Evolutionary conservation across 2,329 filamentous ascomycete genomes (phyloP).

Genomic region (Verticillium klebahnii): DNA sequence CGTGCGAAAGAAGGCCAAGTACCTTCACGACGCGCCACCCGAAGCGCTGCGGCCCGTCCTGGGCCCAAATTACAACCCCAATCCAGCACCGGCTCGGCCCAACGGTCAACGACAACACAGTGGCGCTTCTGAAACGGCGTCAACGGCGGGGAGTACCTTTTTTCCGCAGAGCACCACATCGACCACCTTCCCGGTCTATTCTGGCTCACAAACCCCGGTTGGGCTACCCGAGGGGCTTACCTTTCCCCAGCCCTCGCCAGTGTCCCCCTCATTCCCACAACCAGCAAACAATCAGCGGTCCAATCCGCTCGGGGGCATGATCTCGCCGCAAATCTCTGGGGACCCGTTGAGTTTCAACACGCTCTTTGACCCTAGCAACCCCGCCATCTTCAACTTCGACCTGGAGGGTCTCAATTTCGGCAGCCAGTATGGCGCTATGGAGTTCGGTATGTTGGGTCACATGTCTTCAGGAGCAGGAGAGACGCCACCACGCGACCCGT

Average conservation of each 20-base stretch:
- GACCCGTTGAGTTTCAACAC: slow-evolving; percentile 50
- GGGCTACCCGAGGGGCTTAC: slow-evolving; percentile 42
- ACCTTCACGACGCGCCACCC: slow-evolving; percentile 90
- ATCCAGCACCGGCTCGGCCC: slow-evolving; percentile 35
- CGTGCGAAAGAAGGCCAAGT: slow-evolving; percentile 97
- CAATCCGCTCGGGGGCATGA: slow-evolving; percentile 36
- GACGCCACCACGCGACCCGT: slow-evolving; percentile 63
- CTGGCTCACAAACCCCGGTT: slow-evolving; percentile 39
- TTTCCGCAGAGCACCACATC: slow-evolving; percentile 42
- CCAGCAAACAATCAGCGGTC: slow-evolving; percentile 40
- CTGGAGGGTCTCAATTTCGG: slow-evolving; percentile 91
- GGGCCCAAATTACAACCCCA: slow-evolving; percentile 63
- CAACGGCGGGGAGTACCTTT: slow-evolving; percentile 37
- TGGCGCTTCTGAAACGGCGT: slow-evolving; percentile 33
- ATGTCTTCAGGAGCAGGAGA: slow-evolving; percentile 90
- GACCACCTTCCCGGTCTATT: slow-evolving; percentile 48
- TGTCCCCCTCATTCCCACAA: slow-evolving; percentile 67
- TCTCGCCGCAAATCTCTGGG: slow-evolving; percentile 44
- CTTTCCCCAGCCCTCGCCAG: slow-evolving; percentile 67
- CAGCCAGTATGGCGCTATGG: slow-evolving; percentile 90
- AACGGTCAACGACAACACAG: slow-evolving; percentile 34
- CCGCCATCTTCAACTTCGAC: slow-evolving; percentile 92
- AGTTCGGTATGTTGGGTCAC: slow-evolving; percentile 94
- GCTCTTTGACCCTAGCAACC: slow-evolving; percentile 87
- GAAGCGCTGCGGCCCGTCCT: slow-evolving; percentile 86